Conservation (phyloP, 1,284 basidiomycete species). For the Ustilago bromivora region DNA sequence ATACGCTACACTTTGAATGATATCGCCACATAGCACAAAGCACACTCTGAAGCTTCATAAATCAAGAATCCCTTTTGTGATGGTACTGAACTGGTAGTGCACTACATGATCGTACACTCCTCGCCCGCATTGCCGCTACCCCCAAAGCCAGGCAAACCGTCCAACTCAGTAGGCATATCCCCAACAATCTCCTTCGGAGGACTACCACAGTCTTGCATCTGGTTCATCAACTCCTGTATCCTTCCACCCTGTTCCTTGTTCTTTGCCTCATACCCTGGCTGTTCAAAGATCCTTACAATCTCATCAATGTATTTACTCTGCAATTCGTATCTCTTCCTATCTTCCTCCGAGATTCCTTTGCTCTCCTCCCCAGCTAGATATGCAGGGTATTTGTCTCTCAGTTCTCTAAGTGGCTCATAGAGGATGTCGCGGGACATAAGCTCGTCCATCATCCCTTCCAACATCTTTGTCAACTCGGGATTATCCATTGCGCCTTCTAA, state of each 20-base stretch:
- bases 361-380: conserved; percentile 76
- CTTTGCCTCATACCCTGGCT: conserved; percentile 74
- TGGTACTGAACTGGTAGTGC: background rate
- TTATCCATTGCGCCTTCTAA: conserved; percentile 59
- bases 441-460: conserved; percentile 92
- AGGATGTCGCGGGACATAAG: conserved; percentile 93
- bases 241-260: conserved; percentile 74
- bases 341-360: conserved; percentile 73
- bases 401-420: conserved; percentile 90
- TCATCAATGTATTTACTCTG: conserved; percentile 78
- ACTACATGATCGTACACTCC: conserved; percentile 65
- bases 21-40: background rate
- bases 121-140: conserved; percentile 45
- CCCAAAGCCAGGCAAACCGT: conserved; percentile 53
- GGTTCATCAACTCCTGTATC: conserved; percentile 80
- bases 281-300: conserved; percentile 82
- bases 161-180: conserved; percentile 79
- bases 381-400: conserved; percentile 87
- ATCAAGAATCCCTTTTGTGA: background rate
- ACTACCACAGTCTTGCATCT: conserved; percentile 88
- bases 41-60: background rate
- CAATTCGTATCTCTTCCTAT: conserved; percentile 78
- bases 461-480: conserved; percentile 76
- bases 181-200: conserved; percentile 93
- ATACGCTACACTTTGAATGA: background rate